These are phyloP conservation scores for Phytopythium vexans DNA, from an alignment of 352 stramenopile genomes.

Conservation along the genomic window DNA sequence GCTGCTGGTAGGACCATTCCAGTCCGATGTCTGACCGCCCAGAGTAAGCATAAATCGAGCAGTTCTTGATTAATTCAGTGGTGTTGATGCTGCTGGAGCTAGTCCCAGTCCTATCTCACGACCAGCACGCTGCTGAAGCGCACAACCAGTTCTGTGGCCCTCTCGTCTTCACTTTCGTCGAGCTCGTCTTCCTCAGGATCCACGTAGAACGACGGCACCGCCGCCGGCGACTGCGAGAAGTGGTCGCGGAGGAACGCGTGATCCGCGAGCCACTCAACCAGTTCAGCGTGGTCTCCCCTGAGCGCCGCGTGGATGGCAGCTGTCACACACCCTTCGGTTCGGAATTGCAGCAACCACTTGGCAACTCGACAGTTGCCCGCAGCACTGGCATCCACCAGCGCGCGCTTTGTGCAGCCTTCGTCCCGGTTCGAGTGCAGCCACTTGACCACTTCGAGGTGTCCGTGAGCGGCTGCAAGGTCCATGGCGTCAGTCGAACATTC, in stretches of 20 bases:
- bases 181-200: too few species aligned
- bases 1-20: too few species aligned
- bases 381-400: constrained; percentile 37
- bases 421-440: constrained; percentile 25
- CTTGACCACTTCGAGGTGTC: constrained; percentile 26
- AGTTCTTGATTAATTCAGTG: too few species aligned
- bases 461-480: constrained; percentile 23
- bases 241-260: constrained; percentile 15
- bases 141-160: too few species aligned
- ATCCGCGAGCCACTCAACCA: constrained; percentile 16
- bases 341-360: constrained; percentile 43
- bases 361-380: constrained; percentile 31
- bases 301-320: constrained; percentile 21
- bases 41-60: too few species aligned
- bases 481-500: constrained; percentile 25
- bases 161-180: too few species aligned
- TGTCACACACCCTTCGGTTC: constrained; percentile 19
- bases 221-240: neutral
- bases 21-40: too few species aligned
- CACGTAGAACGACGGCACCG: too few species aligned
- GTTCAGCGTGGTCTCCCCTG: constrained; percentile 4
- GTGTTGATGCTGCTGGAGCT: too few species aligned
- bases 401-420: constrained; percentile 39
- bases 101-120: too few species aligned
- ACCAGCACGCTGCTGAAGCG: too few species aligned